phyloP scores from a whole-genome alignment of 179 eudicot genomes.

The Beta macrorhiza region DNA sequence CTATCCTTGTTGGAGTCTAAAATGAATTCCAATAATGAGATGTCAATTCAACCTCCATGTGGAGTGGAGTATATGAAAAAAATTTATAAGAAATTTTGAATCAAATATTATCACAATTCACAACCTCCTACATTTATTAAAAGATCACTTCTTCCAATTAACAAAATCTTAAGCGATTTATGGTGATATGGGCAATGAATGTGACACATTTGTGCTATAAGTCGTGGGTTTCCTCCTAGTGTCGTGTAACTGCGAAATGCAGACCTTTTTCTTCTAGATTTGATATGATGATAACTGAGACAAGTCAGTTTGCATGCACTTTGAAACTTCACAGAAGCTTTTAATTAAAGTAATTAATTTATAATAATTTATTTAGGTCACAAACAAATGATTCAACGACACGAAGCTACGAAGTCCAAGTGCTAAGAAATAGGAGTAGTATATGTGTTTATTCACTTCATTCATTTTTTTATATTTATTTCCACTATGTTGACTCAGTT shows the following conservation, averaged over 20 bases:
- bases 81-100: no score
- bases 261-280: background rate
- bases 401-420: background rate
- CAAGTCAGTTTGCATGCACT: constrained; percentile 5
- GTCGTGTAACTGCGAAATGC: background rate
- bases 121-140: background rate
- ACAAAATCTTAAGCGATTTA: background rate
- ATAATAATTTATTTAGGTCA: background rate
- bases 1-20: no score
- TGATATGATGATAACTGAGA: background rate
- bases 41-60: no score
- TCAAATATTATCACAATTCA: background rate
- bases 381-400: background rate
- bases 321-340: background rate
- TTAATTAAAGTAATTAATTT: background rate
- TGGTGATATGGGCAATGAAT: background rate
- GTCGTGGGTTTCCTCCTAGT: no score
- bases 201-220: background rate
- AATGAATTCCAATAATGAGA: no score
- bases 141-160: background rate
- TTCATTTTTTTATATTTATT: no score
- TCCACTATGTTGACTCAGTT: no score
- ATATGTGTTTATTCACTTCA: no score
- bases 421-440: no score
- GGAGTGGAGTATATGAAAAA: no score